Base-by-base conservation (phyloP, 164 flowering plant species). In the Malania oleifera region DNA sequence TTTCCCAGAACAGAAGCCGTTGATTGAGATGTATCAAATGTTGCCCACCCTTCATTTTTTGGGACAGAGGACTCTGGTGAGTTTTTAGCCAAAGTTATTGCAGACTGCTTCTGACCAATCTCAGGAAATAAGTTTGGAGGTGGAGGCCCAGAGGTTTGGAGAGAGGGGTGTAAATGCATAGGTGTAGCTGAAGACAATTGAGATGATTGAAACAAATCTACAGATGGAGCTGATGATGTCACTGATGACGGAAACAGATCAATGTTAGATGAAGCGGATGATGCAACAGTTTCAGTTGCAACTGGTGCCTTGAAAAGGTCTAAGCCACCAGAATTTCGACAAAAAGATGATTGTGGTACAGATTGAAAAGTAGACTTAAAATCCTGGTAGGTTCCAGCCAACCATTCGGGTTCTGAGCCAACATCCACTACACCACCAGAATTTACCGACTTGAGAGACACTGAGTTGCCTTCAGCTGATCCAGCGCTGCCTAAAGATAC, bases 31-130 rank as follows among this genome's bases (percentile, higher is more conserved):
- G 68, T 59, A 69, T 93, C 97, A 82, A 93, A 93, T 46, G 97
- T 90, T 6, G 99, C 99, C 99, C 99, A 93, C 63, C 97, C 99
- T 71, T 70, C 91, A 71, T 82, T 77, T 44, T 74, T 69, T 9
- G 77, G 67, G 6, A 53, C 63, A 35, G 79, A 69, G 13, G 35
- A 54, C 39, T 70, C 71, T 9, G 72, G 34, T 31, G 66, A 49
- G 54, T 69, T 73, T 31, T 63, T 66, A 49, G 62, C 71, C 35
- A 67, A 62, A 46, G 59, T 59, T 54, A 73, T 41, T 57, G 41
- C 57, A 1, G 73, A 31, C 7, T 52, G 75, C 67, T 74, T 79
- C 52, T 69, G 74, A 27, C 57, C 43, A 56, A 57, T 29, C 18
- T 62, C 78, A 49, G 73, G 52, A 67, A 83, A 83, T 28, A 77